Conservation (phyloP, 2,329 filamentous ascomycete genomes). For the Aspergillus bombycis region DNA sequence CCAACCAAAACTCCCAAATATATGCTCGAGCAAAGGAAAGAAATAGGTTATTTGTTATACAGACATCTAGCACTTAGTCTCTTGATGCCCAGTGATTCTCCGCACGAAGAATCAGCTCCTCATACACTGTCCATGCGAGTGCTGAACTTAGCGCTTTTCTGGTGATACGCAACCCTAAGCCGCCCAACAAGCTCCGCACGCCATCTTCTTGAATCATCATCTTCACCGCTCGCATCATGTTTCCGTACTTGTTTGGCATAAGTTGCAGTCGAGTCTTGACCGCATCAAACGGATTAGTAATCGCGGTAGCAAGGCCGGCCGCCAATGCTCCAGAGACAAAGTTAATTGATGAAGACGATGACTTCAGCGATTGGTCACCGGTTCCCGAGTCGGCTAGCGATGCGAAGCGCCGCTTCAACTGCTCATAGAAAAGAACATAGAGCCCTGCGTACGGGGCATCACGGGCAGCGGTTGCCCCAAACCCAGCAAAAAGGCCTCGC, state of each 20-base stretch:
- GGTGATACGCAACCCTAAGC: constrained; percentile 81
- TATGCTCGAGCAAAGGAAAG: background rate
- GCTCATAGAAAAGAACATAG: constrained; percentile 92
- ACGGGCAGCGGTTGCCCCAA: constrained; percentile 87
- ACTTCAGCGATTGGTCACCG: constrained; percentile 23
- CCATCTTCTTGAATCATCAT: constrained; percentile 85
- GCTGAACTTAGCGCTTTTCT: constrained; percentile 91
- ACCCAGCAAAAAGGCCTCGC: constrained; percentile 88
- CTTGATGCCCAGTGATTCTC: constrained; percentile 50
- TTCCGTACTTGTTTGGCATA: constrained; percentile 78
- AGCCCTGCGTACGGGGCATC: constrained; percentile 97
- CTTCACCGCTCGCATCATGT: constrained; percentile 75
- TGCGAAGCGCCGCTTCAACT: constrained; percentile 42
- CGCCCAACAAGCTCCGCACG: constrained; percentile 77
- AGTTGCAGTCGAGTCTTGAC: constrained; percentile 95
- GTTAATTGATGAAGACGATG: constrained; percentile 65
- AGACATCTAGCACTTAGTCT: constrained; percentile 27
- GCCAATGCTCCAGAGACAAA: constrained; percentile 81
- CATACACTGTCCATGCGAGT: constrained; percentile 96
- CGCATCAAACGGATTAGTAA: constrained; percentile 96
- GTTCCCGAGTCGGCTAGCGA: constrained; percentile 24
- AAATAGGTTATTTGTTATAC: constrained; percentile 8
- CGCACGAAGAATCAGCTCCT: constrained; percentile 81
- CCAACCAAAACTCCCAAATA: background rate
- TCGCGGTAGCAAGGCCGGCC: constrained; percentile 77